Conservation (phyloP, 2,329 filamentous ascomycete species). For the Orbilia blumenaviensis region DNA sequence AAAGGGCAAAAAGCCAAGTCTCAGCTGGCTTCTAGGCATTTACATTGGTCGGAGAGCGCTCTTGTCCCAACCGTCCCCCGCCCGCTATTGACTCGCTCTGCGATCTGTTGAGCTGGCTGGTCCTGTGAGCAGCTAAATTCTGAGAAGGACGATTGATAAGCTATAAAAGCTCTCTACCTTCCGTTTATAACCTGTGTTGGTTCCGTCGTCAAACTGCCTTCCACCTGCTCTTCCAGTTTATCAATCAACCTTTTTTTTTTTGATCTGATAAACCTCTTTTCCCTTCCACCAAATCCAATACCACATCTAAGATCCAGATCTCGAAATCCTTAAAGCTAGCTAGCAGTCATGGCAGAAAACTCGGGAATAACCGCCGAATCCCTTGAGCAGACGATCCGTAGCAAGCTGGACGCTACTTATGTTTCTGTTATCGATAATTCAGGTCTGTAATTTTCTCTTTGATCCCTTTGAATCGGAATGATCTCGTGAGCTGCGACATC, state of each 20-base stretch:
- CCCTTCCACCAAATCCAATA: not conserved
- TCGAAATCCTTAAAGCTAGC: no score
- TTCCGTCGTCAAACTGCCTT: not conserved
- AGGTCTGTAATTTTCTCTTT: constrained; percentile 18
- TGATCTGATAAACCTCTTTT: constrained; percentile 5
- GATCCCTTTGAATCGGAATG: not conserved
- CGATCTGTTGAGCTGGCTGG: not conserved
- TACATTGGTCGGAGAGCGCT: not conserved
- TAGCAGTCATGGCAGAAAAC: constrained; percentile 36
- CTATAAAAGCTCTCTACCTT: not conserved
- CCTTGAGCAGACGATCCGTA: constrained; percentile 39
- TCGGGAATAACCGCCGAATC: constrained; percentile 45
- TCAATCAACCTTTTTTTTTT: constrained; percentile 4
- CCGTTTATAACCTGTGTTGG: constrained; percentile 1
- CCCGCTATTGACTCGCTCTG: not conserved
- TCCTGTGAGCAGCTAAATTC: not conserved
- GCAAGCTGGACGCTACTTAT: constrained; percentile 30
- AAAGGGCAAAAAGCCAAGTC: not conserved
- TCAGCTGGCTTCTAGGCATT: not conserved
- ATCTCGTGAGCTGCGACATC: not conserved
- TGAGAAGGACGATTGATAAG: constrained; percentile 4
- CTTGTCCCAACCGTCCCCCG: not conserved
- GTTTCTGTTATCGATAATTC: constrained; percentile 49
- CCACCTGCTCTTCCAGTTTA: not conserved
- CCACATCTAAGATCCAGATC: not conserved